Evolutionary conservation across 2,329 filamentous ascomycete genomes (phyloP), one percentile per base, ranked within the genome.

Genomic region (Botryotinia narcissicola): DNA sequence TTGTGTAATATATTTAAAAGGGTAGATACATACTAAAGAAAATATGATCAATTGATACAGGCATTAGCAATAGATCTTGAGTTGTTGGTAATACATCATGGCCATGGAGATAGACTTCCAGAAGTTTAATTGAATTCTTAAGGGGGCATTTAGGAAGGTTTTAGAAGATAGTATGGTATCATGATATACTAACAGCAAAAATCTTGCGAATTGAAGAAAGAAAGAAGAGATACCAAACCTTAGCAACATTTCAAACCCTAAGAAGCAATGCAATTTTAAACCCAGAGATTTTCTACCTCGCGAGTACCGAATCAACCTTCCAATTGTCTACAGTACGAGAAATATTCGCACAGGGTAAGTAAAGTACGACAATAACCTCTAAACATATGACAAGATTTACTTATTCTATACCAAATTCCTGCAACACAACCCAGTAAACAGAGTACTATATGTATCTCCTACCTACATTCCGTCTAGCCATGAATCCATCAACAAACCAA

Each of bases 1-100:
- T 54, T n/a, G 4, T 54, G 25, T 16, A 0, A n/a, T 14, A 4
- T 1, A n/a, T n/a, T 16, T 2, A 54, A 2, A n/a, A n/a, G 1
- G 2, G 0, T 16, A 54, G 48, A 54, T 14, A n/a, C 25, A 0
- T 7, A 54, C 12, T 54, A 16, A n/a, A 54, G 5, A 54, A 25
- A n/a, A 25, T 14, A n/a, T n/a, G 25, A n/a, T n/a, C 25, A 51
- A 51, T n/a, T 14, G 25, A 51, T n/a, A 51, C 25, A 51, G 48
- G 48, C 5, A n/a, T 14, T 6, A 3, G 37, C 37, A 10, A 51
- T 51, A 51, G 22, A 3, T n/a, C 22, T 10, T 3, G 22, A 8
- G 2, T 48, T 25, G 1, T 48, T 25, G 10, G 4, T 51, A 4
- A 51, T n/a, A 51, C 4, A 22, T 14, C n/a, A 51, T n/a, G 12